These are phyloP conservation scores for Pulicaria dysenterica DNA, from an alignment of 129 eudicot genomes.

Conservation along the genomic window DNA sequence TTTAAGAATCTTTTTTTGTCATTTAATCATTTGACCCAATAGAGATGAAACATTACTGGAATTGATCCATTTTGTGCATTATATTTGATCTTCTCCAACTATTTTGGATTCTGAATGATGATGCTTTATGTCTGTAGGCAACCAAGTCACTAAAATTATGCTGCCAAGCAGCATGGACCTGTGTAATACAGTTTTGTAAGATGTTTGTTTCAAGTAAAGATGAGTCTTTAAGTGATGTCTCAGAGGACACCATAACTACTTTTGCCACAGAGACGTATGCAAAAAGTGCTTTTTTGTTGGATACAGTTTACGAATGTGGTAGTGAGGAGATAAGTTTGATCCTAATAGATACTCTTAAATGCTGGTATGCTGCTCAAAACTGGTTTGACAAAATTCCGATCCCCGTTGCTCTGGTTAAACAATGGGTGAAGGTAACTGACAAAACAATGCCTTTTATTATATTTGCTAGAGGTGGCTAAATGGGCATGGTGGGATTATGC, in stretches of 20 bases:
- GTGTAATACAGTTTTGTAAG: constrained; percentile 49
- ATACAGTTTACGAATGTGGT: constrained; percentile 55
- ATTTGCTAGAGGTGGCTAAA: neutral
- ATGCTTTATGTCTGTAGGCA: constrained; percentile 56
- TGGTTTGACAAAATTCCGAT: constrained; percentile 53
- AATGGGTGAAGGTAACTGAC: constrained; percentile 87
- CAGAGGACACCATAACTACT: constrained; percentile 53
- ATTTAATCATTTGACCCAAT: neutral
- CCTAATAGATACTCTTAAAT: constrained; percentile 50
- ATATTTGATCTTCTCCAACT: neutral
- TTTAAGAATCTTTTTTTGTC: no score
- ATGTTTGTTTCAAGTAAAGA: constrained; percentile 41
- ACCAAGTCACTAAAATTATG: constrained; percentile 53
- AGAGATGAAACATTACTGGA: neutral
- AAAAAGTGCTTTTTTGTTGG: constrained; percentile 67
- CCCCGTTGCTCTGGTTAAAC: constrained; percentile 65
- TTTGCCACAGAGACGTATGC: constrained; percentile 59
- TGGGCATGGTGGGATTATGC: neutral
- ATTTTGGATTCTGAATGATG: constrained; percentile 21
- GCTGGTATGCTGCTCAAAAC: constrained; percentile 72
- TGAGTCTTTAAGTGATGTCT: constrained; percentile 34
- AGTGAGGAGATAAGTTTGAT: constrained; percentile 41
- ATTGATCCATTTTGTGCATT: neutral
- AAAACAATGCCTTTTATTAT: neutral
- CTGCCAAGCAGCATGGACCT: constrained; percentile 80